phyloP scores from a whole-genome alignment of 2,329 filamentous ascomycete genomes.

The Arthrobotrys sphaeroides region DNA sequence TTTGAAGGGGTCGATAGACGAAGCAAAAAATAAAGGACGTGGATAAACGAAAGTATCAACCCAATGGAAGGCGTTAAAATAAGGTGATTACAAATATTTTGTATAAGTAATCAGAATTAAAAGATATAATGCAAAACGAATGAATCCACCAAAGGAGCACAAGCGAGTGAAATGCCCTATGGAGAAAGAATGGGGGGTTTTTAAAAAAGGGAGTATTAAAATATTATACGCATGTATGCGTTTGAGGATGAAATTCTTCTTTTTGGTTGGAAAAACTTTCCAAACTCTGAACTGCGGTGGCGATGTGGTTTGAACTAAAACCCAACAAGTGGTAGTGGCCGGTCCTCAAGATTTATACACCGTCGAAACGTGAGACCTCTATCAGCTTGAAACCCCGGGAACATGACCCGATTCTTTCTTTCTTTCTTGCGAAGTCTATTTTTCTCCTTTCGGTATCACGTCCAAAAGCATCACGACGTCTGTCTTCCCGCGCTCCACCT shows the following conservation, averaged over 20 bases:
- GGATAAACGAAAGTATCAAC: background rate
- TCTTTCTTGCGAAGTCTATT: constrained; percentile 14
- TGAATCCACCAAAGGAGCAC: constrained; percentile 38
- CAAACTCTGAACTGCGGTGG: constrained; percentile 19
- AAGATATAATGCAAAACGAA: constrained; percentile 2
- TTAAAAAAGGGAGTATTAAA: constrained; percentile 22
- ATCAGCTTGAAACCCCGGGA: constrained; percentile 14
- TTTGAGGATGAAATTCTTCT: constrained; percentile 5
- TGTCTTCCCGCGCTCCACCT: constrained; percentile 21
- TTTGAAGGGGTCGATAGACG: constrained; percentile 5
- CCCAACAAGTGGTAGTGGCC: background rate
- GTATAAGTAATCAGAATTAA: constrained; percentile 48
- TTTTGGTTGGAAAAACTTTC: background rate
- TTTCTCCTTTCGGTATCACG: constrained; percentile 10
- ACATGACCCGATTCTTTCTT: background rate
- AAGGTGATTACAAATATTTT: constrained; percentile 37
- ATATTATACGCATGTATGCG: constrained; percentile 30
- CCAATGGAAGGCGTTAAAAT: constrained; percentile 10
- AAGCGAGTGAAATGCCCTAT: constrained; percentile 48
- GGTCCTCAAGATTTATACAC: constrained; percentile 39
- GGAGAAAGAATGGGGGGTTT: background rate
- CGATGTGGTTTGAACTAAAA: constrained; percentile 18
- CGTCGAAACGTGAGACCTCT: constrained; percentile 2
- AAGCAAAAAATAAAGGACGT: constrained; percentile 1
- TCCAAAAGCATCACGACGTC: constrained; percentile 28